phyloP scores from a whole-genome alignment of 129 eudicot species.

The Chrysanthemum lavandulifolium region DNA sequence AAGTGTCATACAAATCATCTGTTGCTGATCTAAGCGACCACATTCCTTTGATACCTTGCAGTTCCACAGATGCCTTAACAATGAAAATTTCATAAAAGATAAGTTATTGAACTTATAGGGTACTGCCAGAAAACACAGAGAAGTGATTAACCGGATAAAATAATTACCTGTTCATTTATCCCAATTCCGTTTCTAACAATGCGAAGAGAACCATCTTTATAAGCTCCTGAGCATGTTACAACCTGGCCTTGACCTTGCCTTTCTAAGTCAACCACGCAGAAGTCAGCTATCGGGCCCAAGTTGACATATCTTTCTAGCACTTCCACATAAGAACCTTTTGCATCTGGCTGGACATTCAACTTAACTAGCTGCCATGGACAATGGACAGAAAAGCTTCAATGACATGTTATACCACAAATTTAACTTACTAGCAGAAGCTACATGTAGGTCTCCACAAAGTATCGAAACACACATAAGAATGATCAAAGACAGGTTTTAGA shows the following conservation, averaged over 20 bases:
- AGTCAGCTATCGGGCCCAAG: slow-evolving; percentile 91
- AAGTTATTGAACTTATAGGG: neutral
- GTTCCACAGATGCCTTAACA: slow-evolving; percentile 89
- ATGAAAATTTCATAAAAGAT: neutral
- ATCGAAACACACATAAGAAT: too few species aligned
- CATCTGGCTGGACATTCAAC: slow-evolving; percentile 86
- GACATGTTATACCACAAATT: neutral
- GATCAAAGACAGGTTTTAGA: too few species aligned
- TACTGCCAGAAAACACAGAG: neutral
- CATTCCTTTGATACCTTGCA: slow-evolving; percentile 98
- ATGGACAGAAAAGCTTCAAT: slow-evolving; percentile 5
- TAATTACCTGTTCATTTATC: slow-evolving; percentile 78
- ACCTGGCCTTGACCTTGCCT: slow-evolving; percentile 99
- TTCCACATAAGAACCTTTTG: slow-evolving; percentile 94
- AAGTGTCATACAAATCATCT: slow-evolving; percentile 87
- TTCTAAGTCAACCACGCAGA: slow-evolving; percentile 95
- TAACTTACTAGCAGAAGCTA: slow-evolving; percentile 1
- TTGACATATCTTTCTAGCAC: slow-evolving; percentile 83
- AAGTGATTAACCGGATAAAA: neutral
- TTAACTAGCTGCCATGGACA: slow-evolving; percentile 68
- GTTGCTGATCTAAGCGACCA: slow-evolving; percentile 94
- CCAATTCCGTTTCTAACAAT: slow-evolving; percentile 96
- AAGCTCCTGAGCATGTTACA: slow-evolving; percentile 99
- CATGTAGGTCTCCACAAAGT: too few species aligned
- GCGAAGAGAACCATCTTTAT: slow-evolving; percentile 92